Conservation (phyloP, 495 filamentous ascomycete genomes). For the Aspergillus wentii region DNA sequence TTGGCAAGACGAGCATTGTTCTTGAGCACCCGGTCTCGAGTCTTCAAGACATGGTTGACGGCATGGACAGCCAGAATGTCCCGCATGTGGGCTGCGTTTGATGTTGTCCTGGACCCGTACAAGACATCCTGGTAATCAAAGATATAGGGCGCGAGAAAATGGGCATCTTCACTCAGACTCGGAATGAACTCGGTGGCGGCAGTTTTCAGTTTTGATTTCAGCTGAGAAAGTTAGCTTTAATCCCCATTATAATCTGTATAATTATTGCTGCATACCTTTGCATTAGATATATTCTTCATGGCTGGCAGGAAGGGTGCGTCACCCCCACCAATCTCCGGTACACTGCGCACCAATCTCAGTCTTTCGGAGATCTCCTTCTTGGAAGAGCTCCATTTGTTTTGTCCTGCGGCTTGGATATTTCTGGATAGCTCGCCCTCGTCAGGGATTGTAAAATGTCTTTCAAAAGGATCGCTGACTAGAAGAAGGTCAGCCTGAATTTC, state of each 20-base stretch:
- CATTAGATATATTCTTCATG: constrained; percentile 29
- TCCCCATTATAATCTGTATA: too few relatives aligned
- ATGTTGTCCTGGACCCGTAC: constrained; percentile 63
- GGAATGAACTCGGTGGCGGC: constrained; percentile 29
- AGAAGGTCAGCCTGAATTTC: constrained; percentile 12
- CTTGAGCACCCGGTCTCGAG: constrained; percentile 85
- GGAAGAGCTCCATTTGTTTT: constrained; percentile 52
- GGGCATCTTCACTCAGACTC: constrained; percentile 24
- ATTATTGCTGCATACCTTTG: constrained; percentile 26
- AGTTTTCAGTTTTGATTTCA: constrained; percentile 42
- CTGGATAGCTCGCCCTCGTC: constrained; percentile 51
- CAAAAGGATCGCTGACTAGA: constrained; percentile 63
- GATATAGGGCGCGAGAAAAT: constrained; percentile 37
- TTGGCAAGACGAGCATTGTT: constrained; percentile 75
- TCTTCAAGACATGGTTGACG: constrained; percentile 90
- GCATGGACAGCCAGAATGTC: constrained; percentile 75
- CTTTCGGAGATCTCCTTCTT: constrained; percentile 41
- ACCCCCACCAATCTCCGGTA: constrained; percentile 28
- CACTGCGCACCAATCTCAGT: constrained; percentile 35
- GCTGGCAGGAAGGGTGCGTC: constrained; percentile 25
- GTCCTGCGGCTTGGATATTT: constrained; percentile 46
- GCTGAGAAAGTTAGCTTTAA: too few relatives aligned
- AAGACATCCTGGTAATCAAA: constrained; percentile 79
- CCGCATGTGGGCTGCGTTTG: constrained; percentile 61
- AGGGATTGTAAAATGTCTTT: constrained; percentile 66